Evolutionary conservation across 2,329 filamentous ascomycete genomes (phyloP), one percentile per base, ranked within the genome.

Genomic region (Xylariaceae sp.): DNA sequence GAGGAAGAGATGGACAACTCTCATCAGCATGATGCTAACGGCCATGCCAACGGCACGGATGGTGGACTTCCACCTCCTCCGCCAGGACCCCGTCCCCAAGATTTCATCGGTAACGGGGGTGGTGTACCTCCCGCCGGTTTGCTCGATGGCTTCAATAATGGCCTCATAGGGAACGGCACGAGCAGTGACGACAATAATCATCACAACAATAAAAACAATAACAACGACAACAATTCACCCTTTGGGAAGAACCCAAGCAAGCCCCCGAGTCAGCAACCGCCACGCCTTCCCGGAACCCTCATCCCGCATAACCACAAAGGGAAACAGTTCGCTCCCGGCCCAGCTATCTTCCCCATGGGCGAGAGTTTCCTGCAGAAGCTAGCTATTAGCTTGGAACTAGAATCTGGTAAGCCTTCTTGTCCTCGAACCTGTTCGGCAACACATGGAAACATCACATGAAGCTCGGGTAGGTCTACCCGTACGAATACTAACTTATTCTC

Each of bases 341-440:
- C 64, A 35, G 62, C 63, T 7, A 22, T 59, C 8, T 70, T 64
- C 48, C 60, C 60, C 3, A 59, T 65, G 41, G 69, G 67, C 3
- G 70, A 72, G 23, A 69, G 68, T 11, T 53, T 60, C 22, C 49
- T 62, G 44, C 66, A 71, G 56, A 55, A 62, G 42, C 22, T 58
- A 12, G 25, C 52, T 16, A 48, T 64, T 5, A 62, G 58, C 36
- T 23, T 55, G 7, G 44, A 58, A 17, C 50, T 64, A 6, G 56
- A 54, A 41, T 37, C 40, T 6, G 49, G 62, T 64, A 57, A 54
- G 61, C 54, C 22, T 16, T 21, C 11, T 37, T 6, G 10, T 22
- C 19, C 10, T 16, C 16, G 16, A n/a, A 5, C 14, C 19, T 20
- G 19, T 12, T 19, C n/a, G 22, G 29, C 38, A 10, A 33, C 34